Conservation (phyloP, 2,329 filamentous ascomycete genomes). For the Colletotrichum sp. region DNA sequence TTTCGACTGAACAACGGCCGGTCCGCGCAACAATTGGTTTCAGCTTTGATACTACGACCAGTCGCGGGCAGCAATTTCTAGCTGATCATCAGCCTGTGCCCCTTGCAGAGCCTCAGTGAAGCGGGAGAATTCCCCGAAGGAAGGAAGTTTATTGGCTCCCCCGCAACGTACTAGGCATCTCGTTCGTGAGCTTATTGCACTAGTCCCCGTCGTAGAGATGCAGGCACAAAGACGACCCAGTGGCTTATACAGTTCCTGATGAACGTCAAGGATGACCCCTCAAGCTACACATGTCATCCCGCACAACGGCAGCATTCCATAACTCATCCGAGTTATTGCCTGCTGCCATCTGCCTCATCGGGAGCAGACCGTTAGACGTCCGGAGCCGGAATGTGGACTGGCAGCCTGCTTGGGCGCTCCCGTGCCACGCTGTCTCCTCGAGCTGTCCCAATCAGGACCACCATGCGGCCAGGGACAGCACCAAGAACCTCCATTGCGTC, state of each 20-base stretch:
- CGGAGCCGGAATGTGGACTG: not conserved
- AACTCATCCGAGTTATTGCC: not conserved
- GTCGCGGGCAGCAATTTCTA: not conserved
- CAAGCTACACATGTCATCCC: constrained; percentile 7
- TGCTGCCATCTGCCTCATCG: not conserved
- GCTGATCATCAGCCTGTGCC: not conserved
- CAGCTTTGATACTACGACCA: constrained; percentile 10
- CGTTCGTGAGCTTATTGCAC: not conserved
- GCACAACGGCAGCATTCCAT: not conserved
- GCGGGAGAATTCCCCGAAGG: not conserved
- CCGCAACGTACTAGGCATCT: not conserved
- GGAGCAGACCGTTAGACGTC: not conserved
- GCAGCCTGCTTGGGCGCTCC: not conserved
- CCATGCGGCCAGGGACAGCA: constrained; percentile 3
- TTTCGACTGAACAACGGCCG: constrained; percentile 11
- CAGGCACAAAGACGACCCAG: not conserved
- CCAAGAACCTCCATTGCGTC: constrained; percentile 5
- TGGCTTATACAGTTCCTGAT: not conserved
- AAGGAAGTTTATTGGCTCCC: not conserved
- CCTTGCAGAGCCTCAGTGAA: not conserved
- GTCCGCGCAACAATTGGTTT: constrained; percentile 5
- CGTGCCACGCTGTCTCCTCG: not conserved
- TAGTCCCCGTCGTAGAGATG: not conserved
- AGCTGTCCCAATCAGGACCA: not conserved
- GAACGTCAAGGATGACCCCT: not conserved